Percentiles rank a stretch among this genome's conserved stretches.
These are phyloP conservation scores for Microsporum ferrugineum DNA, from an alignment of 2,329 filamentous ascomycete genomes.

Conservation along the genomic window DNA sequence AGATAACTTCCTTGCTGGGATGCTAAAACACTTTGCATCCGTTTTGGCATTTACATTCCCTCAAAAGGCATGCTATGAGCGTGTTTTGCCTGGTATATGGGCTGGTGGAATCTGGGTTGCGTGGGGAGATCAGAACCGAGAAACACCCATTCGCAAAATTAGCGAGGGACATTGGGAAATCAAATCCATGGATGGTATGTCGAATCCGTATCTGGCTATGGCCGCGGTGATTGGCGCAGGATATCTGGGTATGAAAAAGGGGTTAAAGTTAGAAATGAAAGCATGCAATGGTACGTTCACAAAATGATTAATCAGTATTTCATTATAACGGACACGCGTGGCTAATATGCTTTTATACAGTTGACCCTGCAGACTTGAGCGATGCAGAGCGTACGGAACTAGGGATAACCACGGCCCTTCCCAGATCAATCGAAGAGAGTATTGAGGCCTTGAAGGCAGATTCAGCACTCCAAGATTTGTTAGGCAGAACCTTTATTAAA, in stretches of 20 bases:
- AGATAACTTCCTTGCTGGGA: conserved; percentile 56
- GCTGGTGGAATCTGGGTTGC: conserved; percentile 65
- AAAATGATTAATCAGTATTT: not conserved
- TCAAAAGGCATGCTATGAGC: conserved; percentile 55
- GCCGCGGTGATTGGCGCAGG: conserved; percentile 18
- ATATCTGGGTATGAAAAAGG: conserved; percentile 8
- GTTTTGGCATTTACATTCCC: conserved; percentile 60
- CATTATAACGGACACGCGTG: not conserved
- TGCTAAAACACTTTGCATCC: conserved; percentile 54
- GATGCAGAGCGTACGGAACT: conserved; percentile 22
- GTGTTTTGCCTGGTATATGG: conserved; percentile 60
- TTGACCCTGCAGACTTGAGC: conserved; percentile 26
- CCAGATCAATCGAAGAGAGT: conserved; percentile 27
- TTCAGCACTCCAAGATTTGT: conserved; percentile 18
- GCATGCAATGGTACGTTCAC: conserved; percentile 3
- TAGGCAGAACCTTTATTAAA: conserved; percentile 22
- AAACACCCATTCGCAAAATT: conserved; percentile 18
- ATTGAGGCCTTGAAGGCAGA: conserved; percentile 24
- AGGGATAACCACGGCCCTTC: conserved; percentile 29
- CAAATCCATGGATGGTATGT: conserved; percentile 20
- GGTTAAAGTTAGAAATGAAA: not conserved
- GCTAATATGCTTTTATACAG: conserved; percentile 11
- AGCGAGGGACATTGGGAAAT: conserved; percentile 18
- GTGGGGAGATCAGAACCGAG: conserved; percentile 58
- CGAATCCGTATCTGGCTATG: conserved; percentile 21